Percentiles rank a stretch among this genome's conserved stretches.
Conservation (phyloP, 257 asterid genomes). For the Lavandula angustifolia region DNA sequence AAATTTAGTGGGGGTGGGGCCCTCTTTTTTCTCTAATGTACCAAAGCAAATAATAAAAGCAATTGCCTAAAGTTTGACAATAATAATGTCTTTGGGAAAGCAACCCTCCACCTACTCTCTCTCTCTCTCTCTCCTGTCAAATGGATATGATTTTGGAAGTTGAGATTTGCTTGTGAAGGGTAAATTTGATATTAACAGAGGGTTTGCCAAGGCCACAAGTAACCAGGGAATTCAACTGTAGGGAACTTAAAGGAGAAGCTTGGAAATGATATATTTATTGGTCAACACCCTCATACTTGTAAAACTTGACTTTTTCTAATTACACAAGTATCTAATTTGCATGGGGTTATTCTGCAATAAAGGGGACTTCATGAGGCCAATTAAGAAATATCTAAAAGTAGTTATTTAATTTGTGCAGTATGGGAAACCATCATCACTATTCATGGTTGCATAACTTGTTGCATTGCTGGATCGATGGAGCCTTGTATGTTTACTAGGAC, state of each 20-base stretch:
- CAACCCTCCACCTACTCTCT: constrained; percentile 47
- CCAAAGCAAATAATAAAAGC: constrained; percentile 60
- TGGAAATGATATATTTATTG: neutral
- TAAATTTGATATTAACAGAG: constrained; percentile 27
- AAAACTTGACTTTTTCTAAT: constrained; percentile 3
- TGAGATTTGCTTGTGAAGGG: constrained; percentile 41
- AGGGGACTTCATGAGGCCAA: too few relatives aligned
- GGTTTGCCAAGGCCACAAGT: constrained; percentile 41
- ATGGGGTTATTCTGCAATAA: neutral
- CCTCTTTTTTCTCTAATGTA: constrained; percentile 18
- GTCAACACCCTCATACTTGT: constrained; percentile 1
- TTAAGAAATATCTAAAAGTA: too few relatives aligned
- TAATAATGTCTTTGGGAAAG: constrained; percentile 60
- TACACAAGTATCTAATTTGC: neutral
- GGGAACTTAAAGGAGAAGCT: neutral
- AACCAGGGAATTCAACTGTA: constrained; percentile 31
- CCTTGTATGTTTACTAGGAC: too few relatives aligned
- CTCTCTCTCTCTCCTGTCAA: constrained; percentile 15
- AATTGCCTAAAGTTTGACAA: constrained; percentile 65
- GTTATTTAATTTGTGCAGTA: too few relatives aligned
- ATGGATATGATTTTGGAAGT: constrained; percentile 22
- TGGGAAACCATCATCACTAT: too few relatives aligned
- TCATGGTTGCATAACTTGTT: too few relatives aligned
- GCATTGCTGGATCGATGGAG: too few relatives aligned
- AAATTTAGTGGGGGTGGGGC: constrained; percentile 50